phyloP scores from a whole-genome alignment of 306 rosid species.

The Arachis stenosperma region DNA sequence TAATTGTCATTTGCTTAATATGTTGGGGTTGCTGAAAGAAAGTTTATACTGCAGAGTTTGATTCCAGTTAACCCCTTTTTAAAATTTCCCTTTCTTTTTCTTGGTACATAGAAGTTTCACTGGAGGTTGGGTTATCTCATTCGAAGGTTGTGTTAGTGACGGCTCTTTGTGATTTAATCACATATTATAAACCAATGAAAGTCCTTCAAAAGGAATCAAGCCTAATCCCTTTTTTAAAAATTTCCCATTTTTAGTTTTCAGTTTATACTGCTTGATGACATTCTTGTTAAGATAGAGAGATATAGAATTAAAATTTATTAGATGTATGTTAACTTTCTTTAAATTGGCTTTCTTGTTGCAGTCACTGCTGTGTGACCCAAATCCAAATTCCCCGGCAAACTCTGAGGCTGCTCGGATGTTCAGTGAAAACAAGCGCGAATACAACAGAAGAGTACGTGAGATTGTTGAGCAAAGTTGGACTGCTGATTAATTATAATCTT shows the following conservation, averaged over 20 bases:
- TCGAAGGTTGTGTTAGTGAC: background rate
- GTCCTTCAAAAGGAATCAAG: background rate
- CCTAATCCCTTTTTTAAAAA: background rate
- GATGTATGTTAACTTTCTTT: slow-evolving; percentile 13
- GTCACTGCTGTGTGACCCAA: slow-evolving; percentile 98
- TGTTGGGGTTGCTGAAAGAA: slow-evolving; percentile 26
- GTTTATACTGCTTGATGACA: no score
- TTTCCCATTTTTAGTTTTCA: no score
- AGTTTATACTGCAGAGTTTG: background rate
- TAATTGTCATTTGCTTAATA: slow-evolving; percentile 40
- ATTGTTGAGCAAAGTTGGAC: slow-evolving; percentile 99
- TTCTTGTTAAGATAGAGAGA: no score
- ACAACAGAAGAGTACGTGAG: slow-evolving; percentile 86
- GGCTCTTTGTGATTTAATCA: background rate
- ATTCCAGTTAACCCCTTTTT: background rate
- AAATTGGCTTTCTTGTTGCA: slow-evolving; percentile 49
- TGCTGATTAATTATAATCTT: slow-evolving; percentile 65
- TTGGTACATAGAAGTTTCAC: background rate
- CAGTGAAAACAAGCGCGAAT: slow-evolving; percentile 95
- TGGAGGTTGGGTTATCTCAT: background rate
- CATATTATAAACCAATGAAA: background rate
- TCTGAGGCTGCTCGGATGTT: slow-evolving; percentile 98
- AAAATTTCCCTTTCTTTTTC: background rate
- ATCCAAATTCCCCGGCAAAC: slow-evolving; percentile 98
- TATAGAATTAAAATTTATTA: no score